Percentiles rank a stretch among this genome's conserved stretches.
Evolutionary conservation across 2,329 filamentous ascomycete species (phyloP).

Genomic region (Sporothrix curviconia): DNA sequence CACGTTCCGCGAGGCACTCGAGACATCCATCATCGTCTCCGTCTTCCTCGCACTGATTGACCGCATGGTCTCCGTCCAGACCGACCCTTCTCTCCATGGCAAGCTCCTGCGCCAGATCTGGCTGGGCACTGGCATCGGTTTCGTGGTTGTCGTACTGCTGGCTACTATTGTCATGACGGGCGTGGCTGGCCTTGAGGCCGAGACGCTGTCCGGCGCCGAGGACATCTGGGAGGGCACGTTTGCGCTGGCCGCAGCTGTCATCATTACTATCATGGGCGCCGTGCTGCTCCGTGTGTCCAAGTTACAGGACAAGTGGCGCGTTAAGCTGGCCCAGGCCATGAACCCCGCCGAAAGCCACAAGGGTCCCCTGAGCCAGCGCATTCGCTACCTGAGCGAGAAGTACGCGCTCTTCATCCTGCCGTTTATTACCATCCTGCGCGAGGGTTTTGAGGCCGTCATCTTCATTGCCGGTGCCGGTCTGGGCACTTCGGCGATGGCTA

Average conservation of each 20-base stretch:
- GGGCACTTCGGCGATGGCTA: conserved; percentile 58
- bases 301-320: conserved; percentile 69
- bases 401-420: conserved; percentile 73
- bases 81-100: conserved; percentile 58
- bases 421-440: conserved; percentile 69
- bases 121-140: conserved; percentile 54
- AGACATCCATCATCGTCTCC: conserved; percentile 79
- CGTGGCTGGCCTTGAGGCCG: conserved; percentile 61
- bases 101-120: conserved; percentile 66
- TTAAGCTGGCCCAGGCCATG: conserved; percentile 63
- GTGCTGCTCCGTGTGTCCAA: conserved; percentile 70
- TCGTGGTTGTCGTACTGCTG: conserved; percentile 59
- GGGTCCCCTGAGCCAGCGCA: conserved; percentile 28
- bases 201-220: conserved; percentile 57
- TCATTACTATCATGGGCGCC: conserved; percentile 67
- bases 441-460: conserved; percentile 72
- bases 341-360: conserved; percentile 34
- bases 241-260: conserved; percentile 57
- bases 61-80: conserved; percentile 61
- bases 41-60: conserved; percentile 81
- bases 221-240: conserved; percentile 70
- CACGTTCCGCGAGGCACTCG: conserved; percentile 76
- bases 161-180: conserved; percentile 63
- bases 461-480: conserved; percentile 72
- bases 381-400: conserved; percentile 60